Base-by-base conservation (phyloP, 345 rosid species). In the Citrus medica region DNA sequence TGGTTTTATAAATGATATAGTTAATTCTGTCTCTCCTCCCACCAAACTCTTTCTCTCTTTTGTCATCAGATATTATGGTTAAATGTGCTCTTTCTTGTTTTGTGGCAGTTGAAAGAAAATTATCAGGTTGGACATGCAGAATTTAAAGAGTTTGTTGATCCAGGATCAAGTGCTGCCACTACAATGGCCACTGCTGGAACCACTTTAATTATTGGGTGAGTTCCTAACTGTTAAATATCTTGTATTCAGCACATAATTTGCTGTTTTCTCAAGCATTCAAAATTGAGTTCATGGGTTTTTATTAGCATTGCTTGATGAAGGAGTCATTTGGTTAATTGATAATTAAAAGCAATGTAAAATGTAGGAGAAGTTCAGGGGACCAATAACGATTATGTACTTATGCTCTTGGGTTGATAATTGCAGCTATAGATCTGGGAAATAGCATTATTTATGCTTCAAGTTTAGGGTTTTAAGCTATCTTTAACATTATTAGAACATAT, bases 151-250 rank as follows among this genome's bases (percentile, higher is more conserved):
- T 92, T 93, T 53, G 93, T 92, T 76, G 91, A 90, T 82, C 88
- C 89, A 51, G 97, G 87, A 4, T 87, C 91, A 40, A 76, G 67
- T 61, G 67, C 82, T 82, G 89, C 91, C 35, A 71, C 93, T 66
- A 84, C 64, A 67, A 71, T 93, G 73, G 97, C 98, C 65, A 90
- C 95, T 3, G 91, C 93, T 64, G 94, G 97, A 83, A 91, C 97
- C 35, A 84, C 97, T 78, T 85, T 95, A 76, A 32, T 95, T 58
- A 51, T 95, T 33, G 99, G 99, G 99, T 95, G 78, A 53, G 93
- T 80, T 30, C 74, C 33, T 28, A 46, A 65, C 48, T 63, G 14
- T 33, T 53, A n/a, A n/a, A 59, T 55, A 9, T 74, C 61, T 71
- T 63, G 35, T 6, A 13, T 25, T 30, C 55, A 12, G 17, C 53